Evolutionary conservation across 2,329 filamentous ascomycete genomes (phyloP).

Genomic region (Aspergillus sp.): DNA sequence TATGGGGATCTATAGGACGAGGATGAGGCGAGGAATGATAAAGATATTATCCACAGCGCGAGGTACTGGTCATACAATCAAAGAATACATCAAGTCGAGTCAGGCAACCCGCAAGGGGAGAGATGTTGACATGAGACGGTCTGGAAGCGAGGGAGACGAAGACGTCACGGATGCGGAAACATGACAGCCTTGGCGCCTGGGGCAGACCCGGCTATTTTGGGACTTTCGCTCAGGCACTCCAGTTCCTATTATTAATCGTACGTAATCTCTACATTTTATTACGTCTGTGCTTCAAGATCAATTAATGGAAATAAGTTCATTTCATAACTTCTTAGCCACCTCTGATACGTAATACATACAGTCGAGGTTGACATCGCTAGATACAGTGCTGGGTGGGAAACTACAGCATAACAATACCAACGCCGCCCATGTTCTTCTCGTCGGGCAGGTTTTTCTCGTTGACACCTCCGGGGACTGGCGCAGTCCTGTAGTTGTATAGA

Average conservation of each 20-base stretch:
- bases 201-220: slow-evolving; percentile 7
- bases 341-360: slow-evolving; percentile 1
- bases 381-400: slow-evolving; percentile 4
- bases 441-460: slow-evolving; percentile 77
- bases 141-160: background rate
- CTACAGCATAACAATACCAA: slow-evolving; percentile 83
- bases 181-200: slow-evolving; percentile 15
- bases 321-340: slow-evolving; percentile 2
- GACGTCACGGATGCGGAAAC: slow-evolving; percentile 18
- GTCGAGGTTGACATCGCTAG: background rate
- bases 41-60: background rate
- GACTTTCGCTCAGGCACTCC: background rate
- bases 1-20: background rate
- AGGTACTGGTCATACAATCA: background rate
- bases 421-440: slow-evolving; percentile 74
- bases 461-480: slow-evolving; percentile 81
- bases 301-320: background rate
- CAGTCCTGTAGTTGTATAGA: slow-evolving; percentile 92
- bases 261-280: too few relatives aligned
- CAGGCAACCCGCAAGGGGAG: background rate
- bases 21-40: background rate
- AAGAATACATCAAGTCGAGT: background rate
- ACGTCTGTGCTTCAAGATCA: too few relatives aligned
- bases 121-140: background rate
- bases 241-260: background rate